Evolutionary conservation across 1,284 basidiomycete genomes (phyloP).

Genomic region (Microbotryum lychnidis-dioicae): DNA sequence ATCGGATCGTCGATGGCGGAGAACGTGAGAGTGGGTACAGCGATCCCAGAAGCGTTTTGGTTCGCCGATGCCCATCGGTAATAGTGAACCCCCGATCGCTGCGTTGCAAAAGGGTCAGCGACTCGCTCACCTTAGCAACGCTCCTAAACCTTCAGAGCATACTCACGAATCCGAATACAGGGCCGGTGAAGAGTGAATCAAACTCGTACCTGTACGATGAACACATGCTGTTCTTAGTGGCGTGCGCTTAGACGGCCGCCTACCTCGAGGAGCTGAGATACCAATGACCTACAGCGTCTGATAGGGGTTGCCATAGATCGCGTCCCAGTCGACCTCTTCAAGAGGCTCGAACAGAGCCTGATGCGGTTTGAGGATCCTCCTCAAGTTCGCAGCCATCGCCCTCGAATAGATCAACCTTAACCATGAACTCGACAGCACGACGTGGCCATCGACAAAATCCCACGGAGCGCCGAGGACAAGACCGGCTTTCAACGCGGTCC

Average conservation of each 20-base stretch:
- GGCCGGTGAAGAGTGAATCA: conserved; percentile 56
- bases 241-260: too few relatives aligned
- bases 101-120: background rate
- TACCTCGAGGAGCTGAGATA: too few relatives aligned
- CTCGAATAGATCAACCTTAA: conserved; percentile 29
- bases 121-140: background rate
- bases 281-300: conserved; percentile 32
- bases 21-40: conserved; percentile 56
- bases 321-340: conserved; percentile 29
- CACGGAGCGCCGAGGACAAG: conserved; percentile 75
- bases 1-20: conserved; percentile 86
- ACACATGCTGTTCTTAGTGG: background rate
- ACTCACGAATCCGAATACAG: conserved; percentile 59
- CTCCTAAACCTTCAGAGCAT: background rate
- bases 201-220: conserved; percentile 36
- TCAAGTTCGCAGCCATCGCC: conserved; percentile 35
- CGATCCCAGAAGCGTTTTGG: conserved; percentile 33
- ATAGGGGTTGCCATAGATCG: conserved; percentile 28
- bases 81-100: conserved; percentile 63
- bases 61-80: conserved; percentile 47
- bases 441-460: conserved; percentile 52
- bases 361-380: conserved; percentile 57
- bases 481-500: conserved; percentile 64
- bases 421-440: conserved; percentile 25
- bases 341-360: conserved; percentile 31